Base-by-base conservation (phyloP, 1,284 basidiomycete species). In the Cutaneotrichosporon arboriforme region DNA sequence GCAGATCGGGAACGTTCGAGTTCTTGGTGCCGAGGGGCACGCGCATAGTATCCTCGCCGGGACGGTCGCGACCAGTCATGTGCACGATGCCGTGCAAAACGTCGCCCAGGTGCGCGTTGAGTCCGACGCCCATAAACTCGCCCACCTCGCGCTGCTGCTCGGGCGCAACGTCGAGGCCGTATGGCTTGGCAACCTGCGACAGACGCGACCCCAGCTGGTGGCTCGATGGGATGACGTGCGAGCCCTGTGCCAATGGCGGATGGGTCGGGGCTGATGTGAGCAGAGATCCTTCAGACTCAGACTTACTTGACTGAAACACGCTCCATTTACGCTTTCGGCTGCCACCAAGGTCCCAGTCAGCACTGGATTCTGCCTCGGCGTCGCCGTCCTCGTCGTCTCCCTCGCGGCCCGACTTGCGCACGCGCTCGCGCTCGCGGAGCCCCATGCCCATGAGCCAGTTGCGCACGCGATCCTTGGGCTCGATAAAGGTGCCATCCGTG, bases 41-140 rank as follows among this genome's bases (percentile, higher is more conserved):
- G 4, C 61, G 61, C 17, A 73, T 56, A 2, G 67, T 68, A 33
- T 65, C 63, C 13, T 42, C 49, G 4, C 66, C 67, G 4, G 68
- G 68, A 4, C 69, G 59, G 49, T 70, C 68, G 15, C 57, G 58
- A 0, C 60, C 66, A 0, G 65, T 68, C 14, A 73, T 49, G 42
- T 69, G 69, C 1, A 68, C 64, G 9, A 67, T 36, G 12, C 55
- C 52, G 49, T 72, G 67, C 8, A 73, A 44, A 8, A 73, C 55
- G 42, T 72, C 67, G 36, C 55, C 60, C 1, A 74, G 52, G 41
- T 73, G 69, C 13, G 64, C 55, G 50, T 72, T 67, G 31, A 74
- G 54, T 0, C 70, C 72, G 9, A 74, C 58, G 4, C 70, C 68
- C 52, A 75, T 59, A 55, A 75, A 74, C 51, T 74, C 68, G 54